Evolutionary conservation across 1,284 basidiomycete species (phyloP).

Genomic region (Tausonia pullulans): DNA sequence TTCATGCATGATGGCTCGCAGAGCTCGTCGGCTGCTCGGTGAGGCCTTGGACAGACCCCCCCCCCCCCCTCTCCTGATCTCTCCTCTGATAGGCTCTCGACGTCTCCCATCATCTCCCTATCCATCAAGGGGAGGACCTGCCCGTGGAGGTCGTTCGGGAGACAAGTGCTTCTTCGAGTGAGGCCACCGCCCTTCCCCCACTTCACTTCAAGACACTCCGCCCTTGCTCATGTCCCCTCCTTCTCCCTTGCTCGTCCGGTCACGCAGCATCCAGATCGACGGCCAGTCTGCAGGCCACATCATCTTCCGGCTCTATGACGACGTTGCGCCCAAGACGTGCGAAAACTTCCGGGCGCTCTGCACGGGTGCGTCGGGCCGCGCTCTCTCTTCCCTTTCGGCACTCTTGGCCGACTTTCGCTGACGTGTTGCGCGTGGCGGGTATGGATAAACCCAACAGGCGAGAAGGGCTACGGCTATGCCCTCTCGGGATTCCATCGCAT

Average conservation of each 20-base stretch:
- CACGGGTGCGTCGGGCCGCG: slow-evolving; percentile 37
- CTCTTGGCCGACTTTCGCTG: background rate
- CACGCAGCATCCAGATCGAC: slow-evolving; percentile 3
- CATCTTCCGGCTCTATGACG: slow-evolving; percentile 20
- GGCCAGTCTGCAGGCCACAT: slow-evolving; percentile 8
- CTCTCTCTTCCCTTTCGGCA: background rate
- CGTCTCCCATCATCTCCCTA: too few relatives aligned
- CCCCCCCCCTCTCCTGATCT: too few relatives aligned
- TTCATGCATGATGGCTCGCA: too few relatives aligned
- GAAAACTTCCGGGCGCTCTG: slow-evolving; percentile 45
- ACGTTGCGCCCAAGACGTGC: slow-evolving; percentile 32
- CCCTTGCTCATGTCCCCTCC: too few relatives aligned
- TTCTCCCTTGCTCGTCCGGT: too few relatives aligned
- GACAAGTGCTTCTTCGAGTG: background rate
- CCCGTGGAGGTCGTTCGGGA: too few relatives aligned
- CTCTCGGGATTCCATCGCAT: background rate
- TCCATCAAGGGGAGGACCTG: too few relatives aligned
- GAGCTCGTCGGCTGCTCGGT: too few relatives aligned
- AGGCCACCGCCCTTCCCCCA: too few relatives aligned
- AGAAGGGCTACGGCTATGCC: slow-evolving; percentile 9
- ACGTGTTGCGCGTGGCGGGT: background rate
- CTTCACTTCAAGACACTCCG: too few relatives aligned
- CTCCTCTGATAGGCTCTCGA: too few relatives aligned
- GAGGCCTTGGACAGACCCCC: too few relatives aligned
- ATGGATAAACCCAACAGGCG: background rate